phyloP scores from a whole-genome alignment of 23 red algal species.

The Gracilaria vermiculophylla region DNA sequence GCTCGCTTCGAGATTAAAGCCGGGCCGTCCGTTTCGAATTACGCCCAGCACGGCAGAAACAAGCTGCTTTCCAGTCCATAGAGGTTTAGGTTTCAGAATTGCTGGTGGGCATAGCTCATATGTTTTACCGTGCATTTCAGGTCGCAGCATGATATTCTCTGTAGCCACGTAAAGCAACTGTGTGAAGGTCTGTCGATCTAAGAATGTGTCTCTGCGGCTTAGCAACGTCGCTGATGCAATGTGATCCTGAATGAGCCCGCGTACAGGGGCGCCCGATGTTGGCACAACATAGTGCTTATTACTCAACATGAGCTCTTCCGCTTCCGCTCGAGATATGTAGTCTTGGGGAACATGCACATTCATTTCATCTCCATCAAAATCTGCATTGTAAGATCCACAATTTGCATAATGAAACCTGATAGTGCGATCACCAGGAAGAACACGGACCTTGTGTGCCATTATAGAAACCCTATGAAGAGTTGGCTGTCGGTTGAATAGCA shows the following conservation, averaged over 20 bases:
- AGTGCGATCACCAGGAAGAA: conserved; percentile 88
- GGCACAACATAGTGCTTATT: conserved; percentile 93
- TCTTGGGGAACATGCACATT: conserved; percentile 99
- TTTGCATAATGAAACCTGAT: conserved; percentile 98
- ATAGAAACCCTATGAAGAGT: conserved; percentile 93
- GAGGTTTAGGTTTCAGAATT: conserved; percentile 66
- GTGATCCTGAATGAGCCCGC: conserved; percentile 99
- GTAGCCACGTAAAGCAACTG: conserved; percentile 87
- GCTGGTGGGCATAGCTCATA: conserved; percentile 63
- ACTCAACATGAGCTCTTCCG: conserved; percentile 59
- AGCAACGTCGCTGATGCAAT: conserved; percentile 83
- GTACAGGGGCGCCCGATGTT: conserved; percentile 85
- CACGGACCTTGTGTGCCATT: conserved; percentile 91
- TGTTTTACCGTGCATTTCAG: neutral
- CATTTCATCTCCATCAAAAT: conserved; percentile 99
- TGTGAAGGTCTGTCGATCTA: conserved; percentile 65
- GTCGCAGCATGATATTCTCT: conserved; percentile 49
- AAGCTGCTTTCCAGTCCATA: conserved; percentile 99
- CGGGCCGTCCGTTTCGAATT: conserved; percentile 52
- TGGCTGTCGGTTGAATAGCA: conserved; percentile 98
- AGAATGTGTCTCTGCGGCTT: conserved; percentile 80
- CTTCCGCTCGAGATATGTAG: conserved; percentile 80
- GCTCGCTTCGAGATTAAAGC: conserved; percentile 21
- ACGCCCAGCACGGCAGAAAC: conserved; percentile 68
- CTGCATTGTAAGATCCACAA: conserved; percentile 98